Base-by-base conservation (phyloP, 805 yeast species). In the Pichia exigua region DNA sequence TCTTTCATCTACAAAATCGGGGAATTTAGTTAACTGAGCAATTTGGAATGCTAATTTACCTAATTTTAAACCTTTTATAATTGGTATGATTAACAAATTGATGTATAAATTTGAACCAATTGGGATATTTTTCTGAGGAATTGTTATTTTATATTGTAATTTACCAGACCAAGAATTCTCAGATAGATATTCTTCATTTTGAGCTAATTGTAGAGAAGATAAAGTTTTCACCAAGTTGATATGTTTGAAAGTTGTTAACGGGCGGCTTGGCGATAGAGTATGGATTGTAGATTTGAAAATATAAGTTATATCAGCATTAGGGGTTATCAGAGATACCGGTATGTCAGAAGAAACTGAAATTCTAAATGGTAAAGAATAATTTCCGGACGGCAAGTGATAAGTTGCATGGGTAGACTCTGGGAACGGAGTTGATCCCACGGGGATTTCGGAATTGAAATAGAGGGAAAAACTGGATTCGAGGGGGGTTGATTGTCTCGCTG, bases 91-190 rank as follows among this genome's bases (percentile, higher is more conserved):
- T 10, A 73, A 55, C 1, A 78, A 59, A 50, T 66, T 65, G 24
- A 78, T 66, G 15, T 76, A 74, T 12, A 74, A 61, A 3, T 59
- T 60, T 1, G 77, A 68, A 1, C 82, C 82, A 4, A 78, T 52
- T 0, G 83, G 76, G 4, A 78, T 61, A 0, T 74, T 77, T 49
- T 71, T 74, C 44, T 65, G 67, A 1, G 72, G 71, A 22, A 77
- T 54, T 44, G 65, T 61, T 3, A 78, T 79, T 46, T 68, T 70
- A 57, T 78, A 78, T 54, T 78, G 79, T 26, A 77, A 66, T 56
- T 78, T 78, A 0, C 72, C 73, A 0, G 80, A 75, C 83, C 83
- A 78, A 2, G 74, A 68, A 57, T 75, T 76, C 53, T 71, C 71
- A 46, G 77, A 71, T 26, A 76, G 74, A 42, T 75, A 70, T 45